Evolutionary conservation across 371 early-diverging fungal species (phyloP).

Genomic region (Mortierella sp.): DNA sequence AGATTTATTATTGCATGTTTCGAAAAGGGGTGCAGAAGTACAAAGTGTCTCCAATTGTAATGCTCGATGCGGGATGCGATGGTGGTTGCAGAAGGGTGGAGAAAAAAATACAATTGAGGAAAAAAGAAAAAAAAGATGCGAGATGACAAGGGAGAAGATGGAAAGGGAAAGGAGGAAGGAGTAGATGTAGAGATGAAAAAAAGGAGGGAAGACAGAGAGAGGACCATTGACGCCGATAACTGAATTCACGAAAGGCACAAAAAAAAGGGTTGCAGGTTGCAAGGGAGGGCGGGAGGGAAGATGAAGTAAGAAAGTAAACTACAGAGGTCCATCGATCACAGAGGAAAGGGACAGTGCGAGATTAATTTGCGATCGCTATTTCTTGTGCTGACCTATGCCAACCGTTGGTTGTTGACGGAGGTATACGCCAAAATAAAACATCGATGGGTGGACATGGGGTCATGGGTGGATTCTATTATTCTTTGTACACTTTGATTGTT

Average conservation of each 20-base stretch:
- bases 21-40: no score
- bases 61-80: no score
- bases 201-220: background rate
- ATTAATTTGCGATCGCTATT: background rate
- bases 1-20: no score
- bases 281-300: background rate
- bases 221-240: background rate
- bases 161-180: background rate
- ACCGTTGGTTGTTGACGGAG: background rate
- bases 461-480: background rate
- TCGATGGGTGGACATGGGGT: background rate
- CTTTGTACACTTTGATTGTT: background rate
- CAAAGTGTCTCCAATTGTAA: no score
- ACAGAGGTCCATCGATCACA: slow-evolving; percentile 1
- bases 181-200: no score
- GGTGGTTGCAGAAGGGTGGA: no score
- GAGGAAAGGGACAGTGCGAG: background rate
- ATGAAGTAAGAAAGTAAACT: no score
- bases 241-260: no score
- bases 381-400: slow-evolving; percentile 4
- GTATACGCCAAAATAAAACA: background rate
- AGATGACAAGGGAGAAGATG: background rate
- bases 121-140: background rate
- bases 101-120: background rate
- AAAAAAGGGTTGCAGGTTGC: no score